phyloP scores from a whole-genome alignment of 805 yeast species.

The Schwanniomyces sp. region DNA sequence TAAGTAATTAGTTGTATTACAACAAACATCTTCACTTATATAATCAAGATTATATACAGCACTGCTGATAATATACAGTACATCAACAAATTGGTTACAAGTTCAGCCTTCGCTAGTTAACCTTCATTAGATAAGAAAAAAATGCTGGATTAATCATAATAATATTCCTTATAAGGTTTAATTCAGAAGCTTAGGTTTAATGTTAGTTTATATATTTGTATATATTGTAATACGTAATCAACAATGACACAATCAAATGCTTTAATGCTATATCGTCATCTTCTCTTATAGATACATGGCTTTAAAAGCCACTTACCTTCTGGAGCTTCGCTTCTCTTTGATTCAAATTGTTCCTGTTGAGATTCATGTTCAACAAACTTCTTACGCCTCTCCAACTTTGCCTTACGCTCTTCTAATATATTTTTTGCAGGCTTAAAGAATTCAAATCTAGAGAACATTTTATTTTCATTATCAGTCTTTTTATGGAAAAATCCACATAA shows the following conservation, averaged over 20 bases:
- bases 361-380: conserved; percentile 71
- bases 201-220: not conserved
- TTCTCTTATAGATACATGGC: conserved; percentile 93
- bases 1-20: too few species aligned
- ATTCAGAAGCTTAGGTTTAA: too few species aligned
- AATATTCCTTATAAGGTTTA: too few species aligned
- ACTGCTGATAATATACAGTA: too few species aligned
- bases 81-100: not conserved
- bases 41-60: too few species aligned
- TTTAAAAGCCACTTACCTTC: conserved; percentile 90
- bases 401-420: conserved; percentile 59
- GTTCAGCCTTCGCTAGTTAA: not conserved
- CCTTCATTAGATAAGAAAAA: not conserved
- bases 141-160: not conserved
- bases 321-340: conserved; percentile 52
- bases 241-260: not conserved
- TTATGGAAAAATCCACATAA: conserved; percentile 83
- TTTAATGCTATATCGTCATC: conserved; percentile 24
- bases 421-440: conserved; percentile 83
- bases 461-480: conserved; percentile 80
- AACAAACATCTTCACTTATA: too few species aligned
- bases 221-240: not conserved
- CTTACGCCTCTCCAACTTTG: conserved; percentile 59
- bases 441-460: conserved; percentile 94
- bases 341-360: conserved; percentile 58